Conservation (phyloP, 108 stramenopile species). For the Nitzschia sp. region DNA sequence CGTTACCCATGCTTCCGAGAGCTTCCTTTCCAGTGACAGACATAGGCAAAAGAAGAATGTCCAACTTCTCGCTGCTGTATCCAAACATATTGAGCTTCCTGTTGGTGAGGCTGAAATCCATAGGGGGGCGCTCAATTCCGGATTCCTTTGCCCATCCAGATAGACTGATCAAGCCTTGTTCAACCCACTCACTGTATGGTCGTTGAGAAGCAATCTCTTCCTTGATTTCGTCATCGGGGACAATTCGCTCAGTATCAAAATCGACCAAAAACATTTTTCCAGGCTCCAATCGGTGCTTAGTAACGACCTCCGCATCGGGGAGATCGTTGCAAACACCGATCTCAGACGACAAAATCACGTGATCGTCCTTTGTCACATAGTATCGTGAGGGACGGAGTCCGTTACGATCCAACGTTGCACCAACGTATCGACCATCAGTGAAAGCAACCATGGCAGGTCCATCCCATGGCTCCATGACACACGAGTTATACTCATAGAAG, state of each 20-base stretch:
- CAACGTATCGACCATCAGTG: constrained; percentile 93
- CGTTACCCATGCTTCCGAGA: constrained; percentile 97
- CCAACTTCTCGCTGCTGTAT: constrained; percentile 90
- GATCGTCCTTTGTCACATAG: constrained; percentile 95
- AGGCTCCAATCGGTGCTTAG: constrained; percentile 95
- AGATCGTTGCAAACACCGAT: constrained; percentile 90
- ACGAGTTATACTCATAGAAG: constrained; percentile 97
- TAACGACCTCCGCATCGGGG: constrained; percentile 79
- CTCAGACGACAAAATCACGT: constrained; percentile 92
- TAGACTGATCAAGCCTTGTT: constrained; percentile 74
- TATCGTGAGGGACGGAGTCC: constrained; percentile 94
- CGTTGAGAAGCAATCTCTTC: constrained; percentile 80
- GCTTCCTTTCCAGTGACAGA: constrained; percentile 92
- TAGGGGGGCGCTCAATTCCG: constrained; percentile 39
- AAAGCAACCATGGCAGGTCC: constrained; percentile 99
- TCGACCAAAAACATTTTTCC: constrained; percentile 98
- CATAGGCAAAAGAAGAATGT: constrained; percentile 94
- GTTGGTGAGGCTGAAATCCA: constrained; percentile 79
- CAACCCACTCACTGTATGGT: constrained; percentile 91
- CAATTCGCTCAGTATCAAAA: constrained; percentile 89
- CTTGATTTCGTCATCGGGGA: constrained; percentile 96
- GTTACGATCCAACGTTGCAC: constrained; percentile 93
- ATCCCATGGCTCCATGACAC: constrained; percentile 99
- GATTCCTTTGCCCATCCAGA: constrained; percentile 62
- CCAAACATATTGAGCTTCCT: constrained; percentile 90